Conservation (phyloP, 306 rosid species). For the Pachyrhizus erosus region DNA sequence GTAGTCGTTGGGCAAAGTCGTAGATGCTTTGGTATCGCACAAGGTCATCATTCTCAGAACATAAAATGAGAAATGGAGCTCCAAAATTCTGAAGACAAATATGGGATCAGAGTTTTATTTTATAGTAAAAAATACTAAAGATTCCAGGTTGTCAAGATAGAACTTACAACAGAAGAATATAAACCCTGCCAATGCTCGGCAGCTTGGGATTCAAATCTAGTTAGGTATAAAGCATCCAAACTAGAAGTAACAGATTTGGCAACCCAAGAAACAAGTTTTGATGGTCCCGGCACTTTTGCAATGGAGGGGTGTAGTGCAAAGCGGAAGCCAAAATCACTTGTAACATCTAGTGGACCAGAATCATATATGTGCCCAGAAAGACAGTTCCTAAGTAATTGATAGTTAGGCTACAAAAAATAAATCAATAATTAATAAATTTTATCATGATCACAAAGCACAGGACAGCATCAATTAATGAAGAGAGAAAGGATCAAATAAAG, state of each 20-base stretch:
- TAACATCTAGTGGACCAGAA: conserved; percentile 93
- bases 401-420: conserved; percentile 63
- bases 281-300: conserved; percentile 82
- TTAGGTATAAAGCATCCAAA: conserved; percentile 87
- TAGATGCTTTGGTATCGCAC: conserved; percentile 69
- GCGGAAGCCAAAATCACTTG: conserved; percentile 87
- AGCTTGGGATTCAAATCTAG: conserved; percentile 82
- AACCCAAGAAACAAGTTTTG: conserved; percentile 81
- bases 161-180: conserved; percentile 86
- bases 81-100: conserved; percentile 69
- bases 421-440: conserved; percentile 35
- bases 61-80: conserved; percentile 89
- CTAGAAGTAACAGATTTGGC: conserved; percentile 88
- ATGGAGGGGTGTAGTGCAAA: conserved; percentile 74
- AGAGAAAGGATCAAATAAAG: conserved; percentile 7
- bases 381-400: conserved; percentile 73
- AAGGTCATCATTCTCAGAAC: conserved; percentile 86
- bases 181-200: conserved; percentile 91
- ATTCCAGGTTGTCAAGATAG: conserved; percentile 25
- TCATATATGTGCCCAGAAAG: conserved; percentile 87
- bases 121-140: neutral
- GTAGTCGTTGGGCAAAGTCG: conserved; percentile 71
- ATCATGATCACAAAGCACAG: neutral
- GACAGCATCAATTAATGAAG: conserved; percentile 19
- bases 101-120: conserved; percentile 21